Evolutionary conservation across 768 basidiomycete genomes (phyloP).

Genomic region (Pisolithus albus): DNA sequence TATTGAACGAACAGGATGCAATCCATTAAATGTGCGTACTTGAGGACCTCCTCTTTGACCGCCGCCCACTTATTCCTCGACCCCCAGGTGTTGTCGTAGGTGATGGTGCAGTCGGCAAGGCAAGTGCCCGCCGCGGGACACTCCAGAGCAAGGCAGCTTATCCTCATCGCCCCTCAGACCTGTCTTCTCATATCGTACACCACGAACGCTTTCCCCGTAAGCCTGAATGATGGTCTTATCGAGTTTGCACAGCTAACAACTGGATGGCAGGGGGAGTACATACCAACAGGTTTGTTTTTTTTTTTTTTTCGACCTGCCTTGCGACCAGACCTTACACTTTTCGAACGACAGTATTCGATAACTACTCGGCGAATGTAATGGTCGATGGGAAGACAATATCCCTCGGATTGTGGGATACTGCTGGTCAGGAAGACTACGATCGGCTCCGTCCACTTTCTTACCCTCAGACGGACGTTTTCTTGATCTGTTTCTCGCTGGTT

Average conservation of each 20-base stretch:
- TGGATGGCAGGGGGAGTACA: slow-evolving; percentile 78
- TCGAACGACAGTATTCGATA: slow-evolving; percentile 76
- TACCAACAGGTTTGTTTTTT: slow-evolving; percentile 67
- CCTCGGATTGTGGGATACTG: slow-evolving; percentile 99
- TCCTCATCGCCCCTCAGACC: slow-evolving; percentile 48
- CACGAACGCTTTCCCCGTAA: slow-evolving; percentile 92
- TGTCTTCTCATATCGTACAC: slow-evolving; percentile 99
- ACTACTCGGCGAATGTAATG: slow-evolving; percentile 98
- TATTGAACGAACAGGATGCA: slow-evolving; percentile 48
- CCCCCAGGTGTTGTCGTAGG: slow-evolving; percentile 89
- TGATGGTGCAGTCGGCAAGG: slow-evolving; percentile 99
- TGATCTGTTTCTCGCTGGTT: slow-evolving; percentile 98
- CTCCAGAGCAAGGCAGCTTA: slow-evolving; percentile 7
- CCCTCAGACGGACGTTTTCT: slow-evolving; percentile 98
- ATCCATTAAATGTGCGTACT: slow-evolving; percentile 81
- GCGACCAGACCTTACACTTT: neutral
- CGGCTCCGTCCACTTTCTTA: slow-evolving; percentile 96
- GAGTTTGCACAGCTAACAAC: slow-evolving; percentile 10
- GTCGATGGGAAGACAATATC: slow-evolving; percentile 99
- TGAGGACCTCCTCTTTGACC: slow-evolving; percentile 6
- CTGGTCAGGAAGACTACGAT: slow-evolving; percentile 99
- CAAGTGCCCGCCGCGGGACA: slow-evolving; percentile 28
- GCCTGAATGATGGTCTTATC: slow-evolving; percentile 26
- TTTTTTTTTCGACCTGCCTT: slow-evolving; percentile 8
- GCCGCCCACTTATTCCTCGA: slow-evolving; percentile 24